phyloP scores from a whole-genome alignment of 192 early-diverging fungal species.

The Coemansia sp. region DNA sequence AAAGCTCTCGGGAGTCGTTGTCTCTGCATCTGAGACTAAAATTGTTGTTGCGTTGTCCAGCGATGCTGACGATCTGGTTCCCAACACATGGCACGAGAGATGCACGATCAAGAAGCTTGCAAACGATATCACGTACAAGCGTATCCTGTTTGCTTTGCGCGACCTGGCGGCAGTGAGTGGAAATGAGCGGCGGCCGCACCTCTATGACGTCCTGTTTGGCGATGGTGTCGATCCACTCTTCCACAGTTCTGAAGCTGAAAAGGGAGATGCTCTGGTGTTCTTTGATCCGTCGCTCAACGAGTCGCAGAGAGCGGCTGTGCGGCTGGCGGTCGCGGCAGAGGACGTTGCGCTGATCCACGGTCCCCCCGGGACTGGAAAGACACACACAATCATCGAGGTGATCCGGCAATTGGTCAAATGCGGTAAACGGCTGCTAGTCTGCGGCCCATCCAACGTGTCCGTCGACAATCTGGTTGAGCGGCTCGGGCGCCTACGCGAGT shows the following conservation, averaged over 20 bases:
- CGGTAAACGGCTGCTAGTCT: constrained; percentile 75
- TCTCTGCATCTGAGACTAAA: constrained; percentile 58
- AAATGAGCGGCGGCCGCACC: constrained; percentile 15
- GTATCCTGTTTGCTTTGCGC: constrained; percentile 47
- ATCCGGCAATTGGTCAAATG: constrained; percentile 69
- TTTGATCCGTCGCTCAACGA: constrained; percentile 68
- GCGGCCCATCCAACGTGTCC: constrained; percentile 87
- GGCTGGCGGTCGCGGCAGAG: constrained; percentile 60
- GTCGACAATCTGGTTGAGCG: constrained; percentile 89
- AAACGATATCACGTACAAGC: constrained; percentile 46
- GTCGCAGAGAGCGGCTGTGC: constrained; percentile 73
- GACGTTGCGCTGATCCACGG: constrained; percentile 82
- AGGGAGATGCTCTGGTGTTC: constrained; percentile 31
- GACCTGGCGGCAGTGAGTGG: constrained; percentile 7
- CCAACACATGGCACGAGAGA: constrained; percentile 64
- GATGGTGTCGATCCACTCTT: constrained; percentile 24
- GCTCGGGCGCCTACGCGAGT: constrained; percentile 56
- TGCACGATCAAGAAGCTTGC: constrained; percentile 63
- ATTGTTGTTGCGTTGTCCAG: constrained; percentile 68
- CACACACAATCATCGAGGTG: constrained; percentile 84
- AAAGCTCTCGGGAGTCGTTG: constrained; percentile 59
- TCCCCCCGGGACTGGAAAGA: constrained; percentile 91
- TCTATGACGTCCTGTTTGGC: constrained; percentile 53
- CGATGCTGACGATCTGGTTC: constrained; percentile 45
- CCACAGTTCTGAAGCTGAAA: constrained; percentile 17